Evolutionary conservation across 495 filamentous ascomycete genomes (phyloP), one percentile per base, ranked within the genome.

Genomic region (Oidiodendron maius): DNA sequence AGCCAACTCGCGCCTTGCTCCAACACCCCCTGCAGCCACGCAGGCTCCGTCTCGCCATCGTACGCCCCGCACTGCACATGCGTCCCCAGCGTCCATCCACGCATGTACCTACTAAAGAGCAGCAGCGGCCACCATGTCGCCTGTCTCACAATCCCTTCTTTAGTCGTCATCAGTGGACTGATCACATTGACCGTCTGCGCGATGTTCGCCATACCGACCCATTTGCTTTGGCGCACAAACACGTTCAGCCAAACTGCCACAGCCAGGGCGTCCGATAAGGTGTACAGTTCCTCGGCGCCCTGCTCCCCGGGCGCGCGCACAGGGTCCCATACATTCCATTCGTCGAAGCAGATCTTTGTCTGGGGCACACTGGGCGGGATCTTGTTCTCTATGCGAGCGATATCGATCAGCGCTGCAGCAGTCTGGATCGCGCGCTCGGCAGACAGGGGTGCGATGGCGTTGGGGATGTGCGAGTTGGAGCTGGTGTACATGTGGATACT

Each of bases 301-400:
- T 71, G 63, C 51, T 82, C 80, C 34, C 83, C 84, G 3, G 80
- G 81, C 1, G 86, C 85, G 20, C 85, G 77, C 30, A 75, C 68
- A 5, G 84, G 84, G 58, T 89, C 85, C 86, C 86, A 89, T 11
- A 89, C 84, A 63, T 91, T 87, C 86, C 86, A 89, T 63, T 89
- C 86, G 61, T 91, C 86, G 61, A 89, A 89, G 64, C 86, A 89
- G 61, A 91, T 87, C 30, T 71, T 83, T 5, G 16, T 38, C n/a
- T 5, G 35, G 35, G 43, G 18, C 1, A 55, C 74, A 3, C 69
- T 64, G 2, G 74, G 66, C 0, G 81, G 67, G 1, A 87, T 76
- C 1, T 61, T 59, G 53, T 80, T 81, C 61, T 88, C 81, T 61
- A 88, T 84, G 12, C 84, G 68, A 0, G 86, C 86, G 5, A 89